Percentiles rank a stretch among this genome's conserved stretches.
These are phyloP conservation scores for Psidium friedrichsthalianum DNA, from an alignment of 345 rosid species.

Conservation along the genomic window DNA sequence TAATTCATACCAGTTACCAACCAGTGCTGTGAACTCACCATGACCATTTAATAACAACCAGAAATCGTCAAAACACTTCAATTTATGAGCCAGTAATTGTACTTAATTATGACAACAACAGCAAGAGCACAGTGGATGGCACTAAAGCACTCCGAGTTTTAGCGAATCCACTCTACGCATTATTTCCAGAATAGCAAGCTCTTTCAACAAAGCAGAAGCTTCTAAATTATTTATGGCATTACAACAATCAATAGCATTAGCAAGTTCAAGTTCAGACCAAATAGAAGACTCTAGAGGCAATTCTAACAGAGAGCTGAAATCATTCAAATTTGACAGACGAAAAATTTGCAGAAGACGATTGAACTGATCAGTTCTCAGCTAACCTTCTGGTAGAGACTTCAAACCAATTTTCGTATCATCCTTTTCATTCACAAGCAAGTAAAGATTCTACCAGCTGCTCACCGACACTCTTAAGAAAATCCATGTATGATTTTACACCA, in stretches of 20 bases:
- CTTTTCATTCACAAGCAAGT: background rate
- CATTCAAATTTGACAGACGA: background rate
- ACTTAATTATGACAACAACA: background rate
- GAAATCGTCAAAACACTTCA: background rate
- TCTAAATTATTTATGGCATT: background rate
- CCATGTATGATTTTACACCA: background rate
- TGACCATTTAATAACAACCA: background rate
- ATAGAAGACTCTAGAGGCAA: background rate
- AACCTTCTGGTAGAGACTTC: background rate
- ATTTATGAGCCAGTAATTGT: background rate
- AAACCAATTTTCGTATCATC: background rate
- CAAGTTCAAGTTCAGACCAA: background rate
- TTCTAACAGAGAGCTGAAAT: background rate
- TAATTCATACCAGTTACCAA: background rate
- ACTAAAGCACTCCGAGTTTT: background rate
- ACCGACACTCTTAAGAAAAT: background rate
- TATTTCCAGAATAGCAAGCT: background rate
- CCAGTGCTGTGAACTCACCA: background rate
- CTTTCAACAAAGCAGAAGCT: background rate
- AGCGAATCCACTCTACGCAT: background rate
- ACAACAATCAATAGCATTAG: background rate
- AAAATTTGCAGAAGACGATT: background rate
- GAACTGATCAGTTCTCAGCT: background rate
- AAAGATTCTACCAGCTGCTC: background rate
- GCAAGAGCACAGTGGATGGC: background rate